phyloP scores from a whole-genome alignment of 306 rosid genomes.

The Vigna hirtella region DNA sequence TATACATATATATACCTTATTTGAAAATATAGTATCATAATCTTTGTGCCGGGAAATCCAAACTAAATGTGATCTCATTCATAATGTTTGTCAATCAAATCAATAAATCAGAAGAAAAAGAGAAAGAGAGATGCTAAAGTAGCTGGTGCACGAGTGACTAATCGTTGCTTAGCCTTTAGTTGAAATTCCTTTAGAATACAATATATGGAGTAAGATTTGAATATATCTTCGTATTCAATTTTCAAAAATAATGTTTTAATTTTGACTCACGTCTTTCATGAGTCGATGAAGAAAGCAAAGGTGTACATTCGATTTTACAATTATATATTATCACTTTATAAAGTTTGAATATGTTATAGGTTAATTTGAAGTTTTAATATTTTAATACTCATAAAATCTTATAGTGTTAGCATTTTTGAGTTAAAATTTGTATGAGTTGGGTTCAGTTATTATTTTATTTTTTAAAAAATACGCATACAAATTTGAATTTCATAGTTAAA shows the following conservation, averaged over 20 bases:
- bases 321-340: not conserved
- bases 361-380: not conserved
- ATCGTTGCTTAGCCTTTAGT: constrained; percentile 17
- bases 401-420: no score
- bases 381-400: no score
- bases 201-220: constrained; percentile 31
- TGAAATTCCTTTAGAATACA: constrained; percentile 34
- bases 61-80: not conserved
- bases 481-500: no score
- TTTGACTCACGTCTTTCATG: not conserved
- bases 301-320: not conserved
- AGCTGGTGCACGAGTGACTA: constrained; percentile 24
- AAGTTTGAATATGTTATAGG: not conserved
- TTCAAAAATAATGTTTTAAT: not conserved
- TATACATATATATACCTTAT: not conserved
- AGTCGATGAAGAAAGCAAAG: not conserved
- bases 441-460: no score
- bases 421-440: no score
- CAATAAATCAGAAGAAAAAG: not conserved
- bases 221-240: constrained; percentile 3
- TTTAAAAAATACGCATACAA: no score
- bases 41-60: not conserved
- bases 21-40: not conserved
- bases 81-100: constrained; percentile 28
- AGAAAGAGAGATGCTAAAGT: constrained; percentile 13